Evolutionary conservation across 306 rosid genomes (phyloP).

Genomic region (Carpinus viminea): DNA sequence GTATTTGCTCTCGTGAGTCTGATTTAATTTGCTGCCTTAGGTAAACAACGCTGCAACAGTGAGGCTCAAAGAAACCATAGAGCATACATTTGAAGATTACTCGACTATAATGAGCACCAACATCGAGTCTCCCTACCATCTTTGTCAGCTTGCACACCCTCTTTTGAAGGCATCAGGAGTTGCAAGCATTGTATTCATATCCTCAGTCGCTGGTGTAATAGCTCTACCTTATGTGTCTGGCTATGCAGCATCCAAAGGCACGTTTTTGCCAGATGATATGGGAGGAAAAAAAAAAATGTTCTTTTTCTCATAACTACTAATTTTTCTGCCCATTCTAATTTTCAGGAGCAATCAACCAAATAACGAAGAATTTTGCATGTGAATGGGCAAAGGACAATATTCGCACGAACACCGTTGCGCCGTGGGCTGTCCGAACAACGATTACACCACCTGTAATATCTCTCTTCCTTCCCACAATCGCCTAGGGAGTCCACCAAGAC

Average conservation of each 20-base stretch:
- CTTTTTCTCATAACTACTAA: neutral
- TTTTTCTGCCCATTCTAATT: neutral
- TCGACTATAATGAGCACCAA: constrained; percentile 33
- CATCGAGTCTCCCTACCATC: constrained; percentile 42
- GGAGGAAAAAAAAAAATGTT: neutral
- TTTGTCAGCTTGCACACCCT: constrained; percentile 45
- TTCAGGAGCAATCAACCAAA: constrained; percentile 63
- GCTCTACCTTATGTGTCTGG: constrained; percentile 42
- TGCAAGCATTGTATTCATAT: constrained; percentile 46
- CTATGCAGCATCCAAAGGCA: constrained; percentile 69
- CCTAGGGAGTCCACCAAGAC: too few relatives aligned
- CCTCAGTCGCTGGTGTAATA: constrained; percentile 46
- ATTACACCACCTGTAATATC: neutral
- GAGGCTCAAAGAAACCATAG: constrained; percentile 12
- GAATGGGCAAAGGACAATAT: constrained; percentile 77
- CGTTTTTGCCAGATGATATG: neutral
- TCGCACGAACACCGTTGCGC: constrained; percentile 56
- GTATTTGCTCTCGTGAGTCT: too few relatives aligned
- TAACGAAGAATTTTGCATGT: constrained; percentile 56
- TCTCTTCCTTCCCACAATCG: neutral
- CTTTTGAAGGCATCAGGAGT: constrained; percentile 46
- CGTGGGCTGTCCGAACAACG: constrained; percentile 36
- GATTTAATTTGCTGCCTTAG: constrained; percentile 4
- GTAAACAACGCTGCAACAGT: constrained; percentile 35
- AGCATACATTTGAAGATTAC: constrained; percentile 28